Percentiles rank a stretch among this genome's conserved stretches.
phyloP scores from a whole-genome alignment of 768 basidiomycete species.

The Fomitopsis pulvina region DNA sequence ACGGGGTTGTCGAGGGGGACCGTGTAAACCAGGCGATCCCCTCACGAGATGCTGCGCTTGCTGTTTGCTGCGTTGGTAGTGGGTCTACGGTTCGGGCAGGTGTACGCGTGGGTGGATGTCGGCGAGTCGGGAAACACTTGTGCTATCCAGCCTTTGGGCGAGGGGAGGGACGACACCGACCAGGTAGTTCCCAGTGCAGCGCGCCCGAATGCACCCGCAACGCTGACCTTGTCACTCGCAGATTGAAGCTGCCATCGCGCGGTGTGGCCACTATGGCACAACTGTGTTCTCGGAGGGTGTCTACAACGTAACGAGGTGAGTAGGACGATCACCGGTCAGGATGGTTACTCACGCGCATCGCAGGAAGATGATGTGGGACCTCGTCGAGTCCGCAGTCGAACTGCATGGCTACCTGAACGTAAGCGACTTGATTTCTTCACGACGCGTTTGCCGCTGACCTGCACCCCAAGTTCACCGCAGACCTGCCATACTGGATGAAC shows the following conservation, averaged over 20 bases:
- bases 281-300: constrained; percentile 38
- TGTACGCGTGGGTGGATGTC: neutral
- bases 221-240: constrained; percentile 14
- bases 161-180: constrained; percentile 21
- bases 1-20: neutral
- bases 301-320: constrained; percentile 47
- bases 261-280: constrained; percentile 42
- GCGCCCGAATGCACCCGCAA: neutral
- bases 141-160: constrained; percentile 14
- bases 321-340: neutral
- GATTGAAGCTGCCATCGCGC: constrained; percentile 42
- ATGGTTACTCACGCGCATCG: neutral
- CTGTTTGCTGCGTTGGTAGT: neutral
- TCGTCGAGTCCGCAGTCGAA: constrained; percentile 37
- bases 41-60: neutral
- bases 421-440: constrained; percentile 3
- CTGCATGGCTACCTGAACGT: constrained; percentile 39
- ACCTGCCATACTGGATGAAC: constrained; percentile 52
- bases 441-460: too few species aligned
- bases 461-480: constrained; percentile 39
- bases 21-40: neutral
- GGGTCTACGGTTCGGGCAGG: neutral
- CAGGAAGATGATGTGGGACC: constrained; percentile 52
- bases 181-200: constrained; percentile 10
- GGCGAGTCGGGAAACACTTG: constrained; percentile 8